Conservation (phyloP, 257 asterid species). For the Petrea volubilis region DNA sequence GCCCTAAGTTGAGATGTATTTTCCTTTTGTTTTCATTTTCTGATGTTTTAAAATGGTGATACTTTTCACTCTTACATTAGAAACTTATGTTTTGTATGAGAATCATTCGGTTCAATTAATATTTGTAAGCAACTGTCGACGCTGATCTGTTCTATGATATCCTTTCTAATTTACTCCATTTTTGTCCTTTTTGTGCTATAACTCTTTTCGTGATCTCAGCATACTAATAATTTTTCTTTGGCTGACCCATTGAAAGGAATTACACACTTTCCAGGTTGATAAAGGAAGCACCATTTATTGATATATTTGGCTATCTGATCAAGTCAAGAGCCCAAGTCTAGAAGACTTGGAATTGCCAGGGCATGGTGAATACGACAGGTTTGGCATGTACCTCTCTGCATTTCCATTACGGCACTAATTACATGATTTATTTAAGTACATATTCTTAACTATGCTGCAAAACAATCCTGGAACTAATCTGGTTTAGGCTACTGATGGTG, state of each 20-base stretch:
- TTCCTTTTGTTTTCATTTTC: conserved; percentile 16
- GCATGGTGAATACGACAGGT: conserved; percentile 27
- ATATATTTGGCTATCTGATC: conserved; percentile 11
- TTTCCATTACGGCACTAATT: not conserved
- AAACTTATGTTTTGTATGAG: conserved; percentile 23
- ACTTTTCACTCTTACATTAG: conserved; percentile 17
- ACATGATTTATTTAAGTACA: not conserved
- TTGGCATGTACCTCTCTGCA: conserved; percentile 16
- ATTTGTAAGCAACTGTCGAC: not conserved
- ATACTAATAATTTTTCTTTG: conserved; percentile 13
- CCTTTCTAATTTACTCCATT: not conserved
- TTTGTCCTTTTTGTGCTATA: not conserved
- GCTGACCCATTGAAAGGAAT: conserved; percentile 22
- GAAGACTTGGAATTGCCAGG: conserved; percentile 16
- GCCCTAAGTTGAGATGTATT: conserved; percentile 27
- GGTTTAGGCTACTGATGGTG: conserved; percentile 9
- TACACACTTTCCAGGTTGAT: conserved; percentile 27
- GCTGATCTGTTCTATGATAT: conserved; percentile 3
- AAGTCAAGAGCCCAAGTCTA: conserved; percentile 5
- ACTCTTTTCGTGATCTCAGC: conserved; percentile 7
- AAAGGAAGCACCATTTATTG: not conserved
- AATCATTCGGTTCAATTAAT: not conserved
- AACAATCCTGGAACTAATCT: not conserved
- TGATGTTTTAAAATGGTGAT: not conserved
- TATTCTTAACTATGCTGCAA: not conserved